Evolutionary conservation across 768 basidiomycete genomes (phyloP), one percentile per base, ranked within the genome.

Genomic region (Russula dissimulans): DNA sequence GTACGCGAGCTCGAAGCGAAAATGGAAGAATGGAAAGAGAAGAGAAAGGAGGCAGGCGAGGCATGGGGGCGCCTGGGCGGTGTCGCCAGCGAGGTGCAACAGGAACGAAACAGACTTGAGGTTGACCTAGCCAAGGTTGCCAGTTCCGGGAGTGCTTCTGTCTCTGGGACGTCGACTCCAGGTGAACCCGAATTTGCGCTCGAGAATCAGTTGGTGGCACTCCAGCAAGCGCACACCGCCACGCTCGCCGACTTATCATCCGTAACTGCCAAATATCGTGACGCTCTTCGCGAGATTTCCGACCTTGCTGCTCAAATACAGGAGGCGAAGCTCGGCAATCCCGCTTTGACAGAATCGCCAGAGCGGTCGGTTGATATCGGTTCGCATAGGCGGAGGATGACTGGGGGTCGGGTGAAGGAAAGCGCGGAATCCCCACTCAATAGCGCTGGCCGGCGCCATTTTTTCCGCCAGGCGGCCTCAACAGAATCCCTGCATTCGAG

Each of bases 271-370:
- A 95, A 95, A 71, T 97, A 95, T 69, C 85, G 85, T 34, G 89
- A 95, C 61, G 90, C 95, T 17, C 79, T 97, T 34, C 82, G 83
- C 51, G 91, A 95, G 72, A 95, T 99, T 60, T 88, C 89, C n/a
- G 92, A 95, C 67, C 81, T 99, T 43, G 86, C 87, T 17, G 81
- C 85, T n/a, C 92, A 97, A 71, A 85, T 95, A 36, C 84, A 94
- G 68, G 95, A 95, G 69, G 81, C 84, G 8, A 91, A 87, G 67
- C 81, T 93, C 47, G 80, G 77, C 66, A 82, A 79, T 63, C 71
- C 79, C 18, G 68, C 75, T 43, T 69, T 74, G 26, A 64, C 72
- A 7, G 81, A 83, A 51, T 70, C 76, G 18, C 71, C 76, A 31
- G 78, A 77, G 32, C 77, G 76, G 38, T 64, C 71, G n/a, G 65